Evolutionary conservation across 257 asterid genomes (phyloP).

Genomic region (Ilex aquifolium): DNA sequence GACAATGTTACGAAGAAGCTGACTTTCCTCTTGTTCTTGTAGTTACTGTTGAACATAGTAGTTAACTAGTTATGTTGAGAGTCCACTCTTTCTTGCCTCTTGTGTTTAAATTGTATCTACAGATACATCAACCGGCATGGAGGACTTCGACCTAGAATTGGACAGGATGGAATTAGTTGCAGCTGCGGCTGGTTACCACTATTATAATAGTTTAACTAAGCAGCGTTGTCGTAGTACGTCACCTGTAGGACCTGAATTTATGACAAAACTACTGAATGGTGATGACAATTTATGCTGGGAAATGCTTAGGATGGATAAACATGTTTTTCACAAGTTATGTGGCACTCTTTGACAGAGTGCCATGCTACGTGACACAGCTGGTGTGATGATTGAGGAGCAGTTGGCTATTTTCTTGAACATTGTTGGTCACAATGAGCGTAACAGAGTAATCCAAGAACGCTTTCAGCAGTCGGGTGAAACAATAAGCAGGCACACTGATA

Average conservation of each 20-base stretch:
- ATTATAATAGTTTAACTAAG: conserved; percentile 43
- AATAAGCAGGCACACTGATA: conserved; percentile 85
- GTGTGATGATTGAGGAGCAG: conserved; percentile 88
- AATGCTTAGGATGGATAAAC: conserved; percentile 85
- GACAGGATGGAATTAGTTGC: conserved; percentile 83
- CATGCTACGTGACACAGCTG: conserved; percentile 83
- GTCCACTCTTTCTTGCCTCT: too few species aligned
- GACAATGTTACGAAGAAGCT: too few species aligned
- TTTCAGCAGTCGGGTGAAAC: conserved; percentile 92
- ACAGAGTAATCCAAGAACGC: conserved; percentile 78
- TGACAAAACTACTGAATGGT: conserved; percentile 61
- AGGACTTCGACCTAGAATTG: conserved; percentile 67
- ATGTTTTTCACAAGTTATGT: conserved; percentile 68
- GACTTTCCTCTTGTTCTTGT: too few species aligned
- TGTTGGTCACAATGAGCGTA: conserved; percentile 89
- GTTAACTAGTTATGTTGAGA: too few species aligned
- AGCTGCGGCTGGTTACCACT: conserved; percentile 84
- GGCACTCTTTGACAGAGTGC: conserved; percentile 63
- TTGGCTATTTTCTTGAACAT: conserved; percentile 78
- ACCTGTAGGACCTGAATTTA: conserved; percentile 61
- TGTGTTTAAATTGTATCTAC: conserved; percentile 22
- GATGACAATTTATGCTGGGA: conserved; percentile 60
- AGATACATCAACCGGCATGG: conserved; percentile 48
- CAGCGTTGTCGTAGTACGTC: conserved; percentile 53
- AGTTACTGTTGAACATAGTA: too few species aligned